Base-by-base conservation (phyloP, 2,329 filamentous ascomycete genomes). In the Elsinoe ampelina region DNA sequence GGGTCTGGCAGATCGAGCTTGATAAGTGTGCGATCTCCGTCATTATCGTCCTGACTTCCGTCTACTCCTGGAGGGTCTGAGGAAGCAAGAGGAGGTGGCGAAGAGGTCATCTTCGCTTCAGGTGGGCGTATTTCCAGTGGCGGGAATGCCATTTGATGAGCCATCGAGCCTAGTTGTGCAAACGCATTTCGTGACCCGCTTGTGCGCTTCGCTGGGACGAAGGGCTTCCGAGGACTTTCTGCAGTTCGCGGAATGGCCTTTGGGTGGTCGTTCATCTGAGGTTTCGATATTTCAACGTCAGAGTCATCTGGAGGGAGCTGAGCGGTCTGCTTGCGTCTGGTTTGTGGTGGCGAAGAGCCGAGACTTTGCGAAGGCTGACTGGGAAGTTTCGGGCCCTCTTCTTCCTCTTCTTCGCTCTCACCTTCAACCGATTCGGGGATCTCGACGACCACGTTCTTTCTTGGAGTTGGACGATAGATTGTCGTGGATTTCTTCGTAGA, bases 1-100 rank as follows among this genome's bases (percentile, higher is more conserved):
- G 65, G 66, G 39, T 66, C 64, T 12, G 64, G 59, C 3, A 67
- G 45, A 2, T 58, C 59, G n/a, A 68, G 58, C 32, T 64, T 55
- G 38, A 56, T 55, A 1, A 36, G 32, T 5, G 48, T 52, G 12
- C 19, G 32, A 13, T 52, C 48, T 10, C 12, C 58, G 6, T 61
- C 56, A 8, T 55, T 30, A 34, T 54, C 56, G 26, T 26, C 32
- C 35, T n/a, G 17, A n/a, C 10, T 45, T 12, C 41, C 41, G 26
- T 45, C 41, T 30, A 15, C 26, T 43, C 52, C 36, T 55, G 36
- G 15, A 2, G 11, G n/a, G 26, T 42, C 20, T 10, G 52, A 55
- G 6, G 36, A 42, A 4, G 35, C 30, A 6, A 55, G 17, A 7
- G 41, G 36, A 2, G 38, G 41, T 3, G 54, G 26, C 17, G 38